A percentile compares a stretch with the other conserved stretches of the same genome.
phyloP scores from a whole-genome alignment of 2,329 filamentous ascomycete species.

The Xylariaceae sp. region DNA sequence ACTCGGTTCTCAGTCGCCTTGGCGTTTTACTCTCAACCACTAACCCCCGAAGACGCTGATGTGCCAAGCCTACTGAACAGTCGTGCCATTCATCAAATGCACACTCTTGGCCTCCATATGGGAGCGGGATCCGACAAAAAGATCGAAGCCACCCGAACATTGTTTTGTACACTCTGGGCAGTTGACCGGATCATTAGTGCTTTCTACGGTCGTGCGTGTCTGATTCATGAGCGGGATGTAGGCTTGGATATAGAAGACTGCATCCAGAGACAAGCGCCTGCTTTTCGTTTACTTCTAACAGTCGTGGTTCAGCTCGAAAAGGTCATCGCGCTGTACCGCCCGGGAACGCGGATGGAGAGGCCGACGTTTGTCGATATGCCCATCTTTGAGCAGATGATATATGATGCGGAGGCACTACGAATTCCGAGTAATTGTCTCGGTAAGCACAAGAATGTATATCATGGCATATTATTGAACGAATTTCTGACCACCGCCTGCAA shows the following conservation, averaged over 20 bases:
- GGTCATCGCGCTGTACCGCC: slow-evolving; percentile 58
- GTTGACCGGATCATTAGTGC: slow-evolving; percentile 57
- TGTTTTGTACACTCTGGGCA: slow-evolving; percentile 59
- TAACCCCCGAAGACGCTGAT: slow-evolving; percentile 50
- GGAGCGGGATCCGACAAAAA: slow-evolving; percentile 27
- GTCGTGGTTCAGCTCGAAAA: slow-evolving; percentile 54
- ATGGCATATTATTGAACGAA: background rate
- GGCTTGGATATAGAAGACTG: slow-evolving; percentile 50
- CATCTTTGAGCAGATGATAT: slow-evolving; percentile 54
- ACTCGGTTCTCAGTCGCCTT: slow-evolving; percentile 52
- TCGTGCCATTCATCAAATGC: slow-evolving; percentile 53
- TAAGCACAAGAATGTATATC: slow-evolving; percentile 27
- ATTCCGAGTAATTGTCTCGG: slow-evolving; percentile 48
- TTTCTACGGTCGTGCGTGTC: slow-evolving; percentile 55
- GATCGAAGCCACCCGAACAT: slow-evolving; percentile 38
- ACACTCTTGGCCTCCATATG: slow-evolving; percentile 55
- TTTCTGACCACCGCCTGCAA: slow-evolving; percentile 18
- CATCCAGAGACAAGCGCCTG: slow-evolving; percentile 47
- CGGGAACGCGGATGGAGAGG: slow-evolving; percentile 46
- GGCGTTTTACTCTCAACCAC: slow-evolving; percentile 57
- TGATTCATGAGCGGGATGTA: slow-evolving; percentile 59
- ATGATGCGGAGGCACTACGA: slow-evolving; percentile 49
- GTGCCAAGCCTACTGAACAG: slow-evolving; percentile 50
- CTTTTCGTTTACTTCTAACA: slow-evolving; percentile 54
- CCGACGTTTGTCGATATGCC: slow-evolving; percentile 50